A percentile compares a stretch with the other conserved stretches of the same genome.
Conservation (phyloP, 257 asterid species). For the Solanum sejunctum region DNA sequence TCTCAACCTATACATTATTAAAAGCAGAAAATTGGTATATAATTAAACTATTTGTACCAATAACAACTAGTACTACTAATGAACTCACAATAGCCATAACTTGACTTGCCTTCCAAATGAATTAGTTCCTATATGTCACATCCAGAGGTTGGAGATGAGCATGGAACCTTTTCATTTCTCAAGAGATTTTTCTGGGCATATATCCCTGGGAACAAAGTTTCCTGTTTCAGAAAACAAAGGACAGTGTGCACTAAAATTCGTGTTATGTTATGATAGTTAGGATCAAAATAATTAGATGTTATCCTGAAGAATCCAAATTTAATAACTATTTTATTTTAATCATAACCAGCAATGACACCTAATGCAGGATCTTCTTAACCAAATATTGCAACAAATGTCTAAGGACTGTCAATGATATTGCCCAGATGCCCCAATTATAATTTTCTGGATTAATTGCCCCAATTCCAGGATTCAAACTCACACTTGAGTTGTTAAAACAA, state of each 20-base stretch:
- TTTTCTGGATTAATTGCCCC: neutral
- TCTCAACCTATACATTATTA: neutral
- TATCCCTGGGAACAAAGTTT: neutral
- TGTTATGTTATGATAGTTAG: neutral
- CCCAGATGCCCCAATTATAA: neutral
- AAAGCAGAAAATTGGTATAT: neutral
- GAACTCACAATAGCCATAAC: neutral
- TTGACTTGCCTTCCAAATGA: neutral
- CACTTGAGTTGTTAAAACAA: neutral
- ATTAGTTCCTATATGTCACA: neutral
- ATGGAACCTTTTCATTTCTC: neutral
- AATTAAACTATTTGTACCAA: neutral
- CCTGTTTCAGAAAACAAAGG: neutral
- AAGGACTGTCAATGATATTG: neutral
- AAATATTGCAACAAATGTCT: neutral
- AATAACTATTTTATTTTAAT: neutral
- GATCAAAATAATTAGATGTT: too few relatives aligned
- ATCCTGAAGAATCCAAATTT: neutral
- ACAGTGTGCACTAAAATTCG: too few relatives aligned
- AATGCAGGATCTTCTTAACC: neutral
- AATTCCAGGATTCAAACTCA: neutral
- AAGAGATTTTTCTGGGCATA: neutral
- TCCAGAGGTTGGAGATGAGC: neutral
- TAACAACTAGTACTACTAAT: neutral
- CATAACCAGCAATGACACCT: neutral